Conservation (phyloP, 2,329 filamentous ascomycete species). For the Rutstroemia sydowiana region DNA sequence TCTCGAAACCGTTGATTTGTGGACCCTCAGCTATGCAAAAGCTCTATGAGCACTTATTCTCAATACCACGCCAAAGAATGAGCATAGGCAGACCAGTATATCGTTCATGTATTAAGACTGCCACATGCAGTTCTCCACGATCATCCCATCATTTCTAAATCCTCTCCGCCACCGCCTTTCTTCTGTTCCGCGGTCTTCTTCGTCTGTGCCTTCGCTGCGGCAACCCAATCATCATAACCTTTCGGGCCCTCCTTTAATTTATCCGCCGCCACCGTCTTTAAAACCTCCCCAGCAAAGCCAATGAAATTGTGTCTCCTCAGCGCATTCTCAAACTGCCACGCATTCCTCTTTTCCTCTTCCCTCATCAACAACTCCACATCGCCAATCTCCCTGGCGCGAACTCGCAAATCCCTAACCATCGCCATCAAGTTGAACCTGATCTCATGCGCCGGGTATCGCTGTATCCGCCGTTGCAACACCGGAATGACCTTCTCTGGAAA, state of each 20-base stretch:
- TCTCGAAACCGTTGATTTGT: no score
- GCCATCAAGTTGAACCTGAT: slow-evolving; percentile 95
- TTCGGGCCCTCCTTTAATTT: slow-evolving; percentile 62
- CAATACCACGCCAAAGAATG: no score
- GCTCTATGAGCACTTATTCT: no score
- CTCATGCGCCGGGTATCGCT: slow-evolving; percentile 76
- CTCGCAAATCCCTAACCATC: slow-evolving; percentile 76
- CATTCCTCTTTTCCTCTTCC: slow-evolving; percentile 75
- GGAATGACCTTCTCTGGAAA: slow-evolving; percentile 78
- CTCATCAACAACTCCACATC: slow-evolving; percentile 70
- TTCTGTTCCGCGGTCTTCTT: slow-evolving; percentile 31
- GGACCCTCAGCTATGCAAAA: no score
- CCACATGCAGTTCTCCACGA: background rate
- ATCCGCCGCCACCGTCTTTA: slow-evolving; percentile 73
- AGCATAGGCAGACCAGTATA: background rate
- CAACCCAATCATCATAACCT: slow-evolving; percentile 67
- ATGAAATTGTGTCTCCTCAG: slow-evolving; percentile 92
- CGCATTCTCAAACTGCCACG: slow-evolving; percentile 94
- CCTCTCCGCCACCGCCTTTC: slow-evolving; percentile 24
- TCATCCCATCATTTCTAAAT: slow-evolving; percentile 29
- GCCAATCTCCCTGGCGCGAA: slow-evolving; percentile 71
- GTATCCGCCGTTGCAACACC: slow-evolving; percentile 79
- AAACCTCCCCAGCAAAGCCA: slow-evolving; percentile 82
- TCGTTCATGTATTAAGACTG: background rate
- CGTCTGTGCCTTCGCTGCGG: slow-evolving; percentile 55